A percentile compares a stretch with the other conserved stretches of the same genome.
phyloP scores from a whole-genome alignment of 495 filamentous ascomycete species.

The Aspergillus cavernicola region DNA sequence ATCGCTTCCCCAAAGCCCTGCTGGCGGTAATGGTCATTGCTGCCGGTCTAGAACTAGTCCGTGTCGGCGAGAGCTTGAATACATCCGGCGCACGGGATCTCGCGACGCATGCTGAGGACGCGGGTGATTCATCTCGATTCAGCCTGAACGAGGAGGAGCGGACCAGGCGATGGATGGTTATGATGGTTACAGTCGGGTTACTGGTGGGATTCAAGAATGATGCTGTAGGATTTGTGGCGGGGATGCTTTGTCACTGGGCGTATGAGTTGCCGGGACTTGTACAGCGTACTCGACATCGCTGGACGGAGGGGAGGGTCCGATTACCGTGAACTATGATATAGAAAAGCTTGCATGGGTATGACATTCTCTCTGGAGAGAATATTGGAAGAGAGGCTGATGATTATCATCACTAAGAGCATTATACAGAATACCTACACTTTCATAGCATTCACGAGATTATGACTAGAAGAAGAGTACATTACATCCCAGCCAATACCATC shows the following conservation, averaged over 20 bases:
- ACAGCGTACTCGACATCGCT: conserved; percentile 24
- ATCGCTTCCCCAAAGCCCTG: conserved; percentile 65
- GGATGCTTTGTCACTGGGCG: conserved; percentile 65
- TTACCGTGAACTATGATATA: no score
- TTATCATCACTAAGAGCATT: no score
- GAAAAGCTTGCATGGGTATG: no score
- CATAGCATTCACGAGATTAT: no score
- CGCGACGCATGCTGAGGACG: conserved; percentile 24
- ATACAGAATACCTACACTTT: no score
- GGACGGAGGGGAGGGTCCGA: conserved; percentile 33
- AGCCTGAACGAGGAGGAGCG: conserved; percentile 57
- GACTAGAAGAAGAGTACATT: no score
- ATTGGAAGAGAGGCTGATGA: no score
- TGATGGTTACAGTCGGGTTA: conserved; percentile 79
- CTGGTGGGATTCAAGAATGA: conserved; percentile 87
- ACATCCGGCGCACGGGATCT: conserved; percentile 62
- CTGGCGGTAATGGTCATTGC: conserved; percentile 86
- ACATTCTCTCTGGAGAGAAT: no score
- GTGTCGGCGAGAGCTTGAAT: conserved; percentile 79
- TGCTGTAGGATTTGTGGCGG: conserved; percentile 78
- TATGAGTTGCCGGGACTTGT: conserved; percentile 36
- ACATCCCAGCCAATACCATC: no score
- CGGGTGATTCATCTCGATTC: conserved; percentile 27
- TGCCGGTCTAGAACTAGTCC: conserved; percentile 78
- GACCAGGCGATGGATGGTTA: conserved; percentile 72